Percentiles rank a stretch among this genome's conserved stretches.
Evolutionary conservation across 768 basidiomycete genomes (phyloP).

Genomic region (Megacollybia marginata): DNA sequence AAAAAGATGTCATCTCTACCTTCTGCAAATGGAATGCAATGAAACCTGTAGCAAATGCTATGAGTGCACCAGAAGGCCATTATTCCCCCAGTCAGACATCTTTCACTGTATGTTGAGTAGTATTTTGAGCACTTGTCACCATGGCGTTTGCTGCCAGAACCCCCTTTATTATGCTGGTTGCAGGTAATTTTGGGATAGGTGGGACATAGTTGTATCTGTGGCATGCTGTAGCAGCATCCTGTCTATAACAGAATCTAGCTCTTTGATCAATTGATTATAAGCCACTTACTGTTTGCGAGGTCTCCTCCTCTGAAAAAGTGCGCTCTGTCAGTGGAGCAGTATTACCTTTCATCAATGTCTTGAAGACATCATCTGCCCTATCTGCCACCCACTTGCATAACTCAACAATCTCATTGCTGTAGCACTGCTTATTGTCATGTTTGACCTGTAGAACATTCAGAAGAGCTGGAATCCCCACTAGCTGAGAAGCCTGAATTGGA

Average conservation of each 20-base stretch:
- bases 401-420: slow-evolving; percentile 3
- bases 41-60: slow-evolving; percentile 12
- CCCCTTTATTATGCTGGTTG: slow-evolving; percentile 9
- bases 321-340: not conserved
- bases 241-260: no score
- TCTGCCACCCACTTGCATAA: not conserved
- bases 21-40: slow-evolving; percentile 15
- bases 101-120: slow-evolving; percentile 7
- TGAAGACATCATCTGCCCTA: not conserved
- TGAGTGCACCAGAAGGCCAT: slow-evolving; percentile 7
- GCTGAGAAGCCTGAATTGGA: not conserved
- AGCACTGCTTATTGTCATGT: not conserved
- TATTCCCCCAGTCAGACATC: slow-evolving; percentile 2
- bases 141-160: slow-evolving; percentile 5
- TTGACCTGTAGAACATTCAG: not conserved
- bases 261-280: not conserved
- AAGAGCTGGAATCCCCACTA: not conserved
- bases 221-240: slow-evolving; percentile 23
- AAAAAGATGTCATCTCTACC: slow-evolving; percentile 20
- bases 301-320: not conserved
- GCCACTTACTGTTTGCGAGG: not conserved
- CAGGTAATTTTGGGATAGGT: slow-evolving; percentile 18
- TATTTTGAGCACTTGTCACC: slow-evolving; percentile 9
- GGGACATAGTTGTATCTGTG: slow-evolving; percentile 19
- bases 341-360: not conserved